Evolutionary conservation across 805 yeast species (phyloP).

Genomic region (Scheffersomyces spartinae): DNA sequence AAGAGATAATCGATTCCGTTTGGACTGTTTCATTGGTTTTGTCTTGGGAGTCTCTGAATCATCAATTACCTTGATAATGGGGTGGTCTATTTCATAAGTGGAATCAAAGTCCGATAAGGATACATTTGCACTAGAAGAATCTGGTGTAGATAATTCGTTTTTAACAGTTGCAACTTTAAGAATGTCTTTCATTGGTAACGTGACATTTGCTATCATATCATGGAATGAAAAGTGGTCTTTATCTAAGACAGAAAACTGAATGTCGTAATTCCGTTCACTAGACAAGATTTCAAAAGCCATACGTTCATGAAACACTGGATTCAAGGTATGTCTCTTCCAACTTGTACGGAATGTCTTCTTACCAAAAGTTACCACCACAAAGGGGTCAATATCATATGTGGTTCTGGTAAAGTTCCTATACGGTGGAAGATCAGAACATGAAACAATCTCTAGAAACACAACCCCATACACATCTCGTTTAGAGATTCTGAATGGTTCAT

Average conservation of each 20-base stretch:
- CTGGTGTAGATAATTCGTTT: constrained; percentile 2
- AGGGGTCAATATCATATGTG: constrained; percentile 93
- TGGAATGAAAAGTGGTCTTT: constrained; percentile 75
- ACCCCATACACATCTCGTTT: constrained; percentile 49
- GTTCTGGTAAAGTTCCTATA: constrained; percentile 56
- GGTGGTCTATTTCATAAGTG: too few species aligned
- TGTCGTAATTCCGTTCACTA: constrained; percentile 51
- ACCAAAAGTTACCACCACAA: constrained; percentile 85
- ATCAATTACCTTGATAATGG: too few species aligned
- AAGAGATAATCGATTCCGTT: not conserved
- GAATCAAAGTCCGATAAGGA: too few species aligned
- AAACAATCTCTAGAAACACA: constrained; percentile 60
- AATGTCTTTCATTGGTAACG: constrained; percentile 44
- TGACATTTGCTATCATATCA: constrained; percentile 65
- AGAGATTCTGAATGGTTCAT: constrained; percentile 19
- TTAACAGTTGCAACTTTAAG: constrained; percentile 24
- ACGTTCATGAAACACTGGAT: constrained; percentile 74
- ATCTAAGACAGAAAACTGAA: constrained; percentile 69
- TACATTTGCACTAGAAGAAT: not conserved
- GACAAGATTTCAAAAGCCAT: constrained; percentile 66
- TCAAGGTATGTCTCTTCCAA: constrained; percentile 69
- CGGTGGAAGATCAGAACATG: constrained; percentile 73
- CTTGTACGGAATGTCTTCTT: constrained; percentile 78
- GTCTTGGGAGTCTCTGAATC: not conserved
- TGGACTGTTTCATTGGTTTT: not conserved